These are phyloP conservation scores for Penicillium paneum DNA, from an alignment of 2,329 filamentous ascomycete species.

Conservation along the genomic window DNA sequence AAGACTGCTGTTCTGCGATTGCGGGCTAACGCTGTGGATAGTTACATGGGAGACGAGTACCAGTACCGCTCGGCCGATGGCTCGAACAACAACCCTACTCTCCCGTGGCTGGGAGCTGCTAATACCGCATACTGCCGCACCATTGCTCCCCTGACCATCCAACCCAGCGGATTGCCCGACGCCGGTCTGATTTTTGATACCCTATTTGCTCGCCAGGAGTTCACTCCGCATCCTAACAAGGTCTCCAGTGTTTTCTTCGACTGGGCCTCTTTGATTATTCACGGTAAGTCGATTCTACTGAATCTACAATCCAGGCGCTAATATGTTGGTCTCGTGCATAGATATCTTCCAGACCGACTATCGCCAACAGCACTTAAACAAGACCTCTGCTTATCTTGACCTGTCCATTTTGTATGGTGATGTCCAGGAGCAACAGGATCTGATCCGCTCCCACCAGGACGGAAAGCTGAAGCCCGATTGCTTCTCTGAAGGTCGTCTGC, in stretches of 20 bases:
- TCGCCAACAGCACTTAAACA: constrained; percentile 57
- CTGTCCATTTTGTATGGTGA: constrained; percentile 70
- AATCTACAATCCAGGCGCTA: not conserved
- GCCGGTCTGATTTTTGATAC: constrained; percentile 52
- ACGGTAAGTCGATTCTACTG: constrained; percentile 47
- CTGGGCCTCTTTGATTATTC: constrained; percentile 70
- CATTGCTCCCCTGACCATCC: constrained; percentile 57
- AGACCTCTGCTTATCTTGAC: constrained; percentile 70
- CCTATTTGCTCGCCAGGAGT: constrained; percentile 42
- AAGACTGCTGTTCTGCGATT: not conserved
- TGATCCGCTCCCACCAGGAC: constrained; percentile 61
- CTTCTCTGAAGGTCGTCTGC: constrained; percentile 67
- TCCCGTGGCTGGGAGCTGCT: constrained; percentile 64
- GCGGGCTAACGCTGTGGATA: constrained; percentile 20
- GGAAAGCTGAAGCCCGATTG: constrained; percentile 70
- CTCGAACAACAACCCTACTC: constrained; percentile 66
- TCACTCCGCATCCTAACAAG: constrained; percentile 62
- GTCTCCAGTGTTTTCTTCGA: constrained; percentile 70
- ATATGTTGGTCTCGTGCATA: constrained; percentile 15
- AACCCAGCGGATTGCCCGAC: constrained; percentile 66
- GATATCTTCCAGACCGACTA: constrained; percentile 70
- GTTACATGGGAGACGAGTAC: constrained; percentile 53
- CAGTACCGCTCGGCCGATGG: constrained; percentile 68
- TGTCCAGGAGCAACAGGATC: constrained; percentile 48
- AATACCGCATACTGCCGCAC: constrained; percentile 65